Base-by-base conservation (phyloP, 208 protist species). In the Blastocrithidia nonstop region DNA sequence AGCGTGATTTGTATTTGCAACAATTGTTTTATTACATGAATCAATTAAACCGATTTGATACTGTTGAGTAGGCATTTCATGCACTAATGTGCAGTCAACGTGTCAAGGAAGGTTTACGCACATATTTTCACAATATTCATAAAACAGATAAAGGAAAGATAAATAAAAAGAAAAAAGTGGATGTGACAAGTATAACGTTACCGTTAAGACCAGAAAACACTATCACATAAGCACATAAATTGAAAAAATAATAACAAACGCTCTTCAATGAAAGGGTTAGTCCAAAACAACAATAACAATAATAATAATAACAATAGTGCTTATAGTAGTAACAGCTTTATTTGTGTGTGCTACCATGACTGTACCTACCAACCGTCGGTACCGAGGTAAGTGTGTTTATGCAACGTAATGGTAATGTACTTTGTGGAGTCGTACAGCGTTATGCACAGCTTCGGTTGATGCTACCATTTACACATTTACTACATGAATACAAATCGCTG, bases 1-100 rank as follows among this genome's bases (percentile, higher is more conserved):
- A 89, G 52, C 72, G 84, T 3, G 84, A 93, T 40, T 17, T 87
- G 16, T 68, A 78, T 19, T 50, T 43, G 4, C 79, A 93, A 43
- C 44, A 61, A 27, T 43, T 93, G 16, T 63, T 78, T 43, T 85
- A 81, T 33, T 48, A 64, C 35, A 26, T 85, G 35, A 93, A 93
- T 40, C 71, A 76, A 49, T 48, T 73, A 29, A 86, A 88, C 26
- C 47, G 61, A 2, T 89, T 82, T 53, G 28, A 37, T 6, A 69
- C 36, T 1, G 65, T 67, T 28, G 25, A 23, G n/a, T 56, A 67
- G 26, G 83, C 69, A 8, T 28, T 92, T 47, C 55, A 22, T 9
- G 78, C 71, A 23, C 48, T 92, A 39, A 9, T 45, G 11, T 44
- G 45, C 41, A 88, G 70, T 33, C 45, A 36, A 7, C 53, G 48